These are phyloP conservation scores for Globisporangium spiculum DNA, from an alignment of 352 stramenopile species.

Conservation along the genomic window DNA sequence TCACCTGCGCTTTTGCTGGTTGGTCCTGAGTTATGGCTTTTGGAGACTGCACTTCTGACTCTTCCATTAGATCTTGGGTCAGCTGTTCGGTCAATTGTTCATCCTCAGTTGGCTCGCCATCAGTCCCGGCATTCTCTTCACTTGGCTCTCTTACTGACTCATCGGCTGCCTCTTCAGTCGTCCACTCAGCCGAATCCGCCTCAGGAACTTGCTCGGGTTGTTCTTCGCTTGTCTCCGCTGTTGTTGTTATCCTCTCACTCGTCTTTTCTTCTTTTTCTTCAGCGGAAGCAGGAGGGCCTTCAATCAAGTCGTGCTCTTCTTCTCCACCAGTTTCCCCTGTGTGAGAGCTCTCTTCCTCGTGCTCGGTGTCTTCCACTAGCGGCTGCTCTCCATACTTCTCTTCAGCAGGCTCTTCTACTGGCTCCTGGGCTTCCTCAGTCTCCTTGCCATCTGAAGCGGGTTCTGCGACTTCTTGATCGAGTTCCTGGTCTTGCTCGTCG, in stretches of 20 bases:
- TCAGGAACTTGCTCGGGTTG: background rate
- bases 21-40: background rate
- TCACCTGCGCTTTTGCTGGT: background rate
- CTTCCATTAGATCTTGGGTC: background rate
- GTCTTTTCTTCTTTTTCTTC: background rate
- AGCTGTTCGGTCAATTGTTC: background rate
- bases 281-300: background rate
- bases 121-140: background rate
- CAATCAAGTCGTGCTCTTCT: background rate
- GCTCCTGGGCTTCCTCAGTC: background rate
- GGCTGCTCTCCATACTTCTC: background rate
- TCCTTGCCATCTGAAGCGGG: background rate
- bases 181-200: background rate
- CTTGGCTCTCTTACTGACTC: background rate
- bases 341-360: background rate
- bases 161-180: background rate
- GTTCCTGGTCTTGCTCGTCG: background rate
- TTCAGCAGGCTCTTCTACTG: background rate
- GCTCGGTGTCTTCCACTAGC: background rate
- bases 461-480: background rate
- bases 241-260: background rate
- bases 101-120: background rate
- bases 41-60: background rate
- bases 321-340: background rate
- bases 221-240: background rate